Base-by-base conservation (phyloP, 257 asterid species). In the Forsythia suspensa region DNA sequence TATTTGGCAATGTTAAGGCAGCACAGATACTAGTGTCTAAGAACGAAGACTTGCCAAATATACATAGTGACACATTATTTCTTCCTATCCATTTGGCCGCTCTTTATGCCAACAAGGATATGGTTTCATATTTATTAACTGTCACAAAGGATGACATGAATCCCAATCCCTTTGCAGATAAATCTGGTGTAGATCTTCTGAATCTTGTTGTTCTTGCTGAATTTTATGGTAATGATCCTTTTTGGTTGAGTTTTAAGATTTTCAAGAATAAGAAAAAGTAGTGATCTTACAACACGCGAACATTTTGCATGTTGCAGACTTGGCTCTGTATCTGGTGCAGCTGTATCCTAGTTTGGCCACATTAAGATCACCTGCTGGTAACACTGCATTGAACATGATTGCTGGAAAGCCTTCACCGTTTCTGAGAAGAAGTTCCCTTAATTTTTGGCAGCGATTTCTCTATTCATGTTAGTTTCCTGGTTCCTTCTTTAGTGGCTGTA, bases 41-140 rank as follows among this genome's bases (percentile, higher is more conserved):
- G 72, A 82, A 79, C 24, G 76, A 84, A 39, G 73, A 38, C 39
- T 61, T 85, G 74, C 9, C 84, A 29, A 79, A 85, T 73, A 55
- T 67, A 34, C 79, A 37, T 12, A 70, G 74, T 48, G 37, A 65
- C 57, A 38, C 44, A 3, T 73, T 37, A 2, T 40, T 70, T 24
- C 74, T 85, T 21, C 86, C 86, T 7, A 77, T 85, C 75, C 86
- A 85, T 66, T 67, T 52, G 16, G 86, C 86, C 59, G 88, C 88
- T 70, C 81, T 71, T 79, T 85, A 79, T 82, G 88, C 86, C 79
- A 82, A 85, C 71, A 82, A 80, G 80, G 83, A 80, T 48, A 75
- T 80, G 78, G 80, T 85, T 73, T 79, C 82, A 38, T 85, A 79
- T 20, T 79, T 85, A 55, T 79, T 85, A 37, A 82, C 88, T 36